Conservation (phyloP, 148 eudicot species). For the Diospyros kaki region DNA sequence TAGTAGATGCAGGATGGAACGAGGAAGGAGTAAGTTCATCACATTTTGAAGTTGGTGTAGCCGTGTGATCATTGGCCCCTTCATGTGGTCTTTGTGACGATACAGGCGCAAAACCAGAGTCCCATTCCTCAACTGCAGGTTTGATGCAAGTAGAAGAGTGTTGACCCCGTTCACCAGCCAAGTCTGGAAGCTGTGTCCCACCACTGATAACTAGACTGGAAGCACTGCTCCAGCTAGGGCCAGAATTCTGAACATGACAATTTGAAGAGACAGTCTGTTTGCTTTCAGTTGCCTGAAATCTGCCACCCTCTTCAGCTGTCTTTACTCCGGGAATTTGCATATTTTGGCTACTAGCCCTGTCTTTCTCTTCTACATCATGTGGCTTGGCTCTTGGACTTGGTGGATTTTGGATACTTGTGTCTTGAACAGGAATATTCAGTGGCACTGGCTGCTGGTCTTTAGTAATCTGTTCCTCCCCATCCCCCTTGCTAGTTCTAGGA, state of each 20-base stretch:
- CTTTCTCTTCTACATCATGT: conserved; percentile 19
- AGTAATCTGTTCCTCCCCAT: conserved; percentile 20
- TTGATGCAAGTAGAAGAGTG: conserved; percentile 40
- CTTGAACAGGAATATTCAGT: conserved; percentile 32
- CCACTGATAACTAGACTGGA: conserved; percentile 37
- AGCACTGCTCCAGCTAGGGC: conserved; percentile 42
- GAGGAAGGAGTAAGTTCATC: conserved; percentile 37
- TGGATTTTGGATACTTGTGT: conserved; percentile 25
- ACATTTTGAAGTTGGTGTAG: conserved; percentile 22
- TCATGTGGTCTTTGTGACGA: conserved; percentile 33
- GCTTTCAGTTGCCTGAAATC: conserved; percentile 28
- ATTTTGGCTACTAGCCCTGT: conserved; percentile 15
- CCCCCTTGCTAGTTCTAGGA: conserved; percentile 22
- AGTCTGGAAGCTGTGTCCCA: conserved; percentile 38
- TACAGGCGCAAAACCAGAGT: conserved; percentile 33
- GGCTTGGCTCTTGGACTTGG: conserved; percentile 36
- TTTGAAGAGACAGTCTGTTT: conserved; percentile 26
- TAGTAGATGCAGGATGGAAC: conserved; percentile 33
- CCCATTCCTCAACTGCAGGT: conserved; percentile 39
- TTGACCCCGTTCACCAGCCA: conserved; percentile 52
- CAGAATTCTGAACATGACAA: conserved; percentile 35
- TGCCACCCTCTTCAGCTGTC: conserved; percentile 18
- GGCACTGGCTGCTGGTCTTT: conserved; percentile 20
- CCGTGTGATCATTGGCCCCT: conserved; percentile 20
- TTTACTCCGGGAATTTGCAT: conserved; percentile 33